Evolutionary conservation across 805 yeast species (phyloP).

Genomic region (Jamesozyma piceae): DNA sequence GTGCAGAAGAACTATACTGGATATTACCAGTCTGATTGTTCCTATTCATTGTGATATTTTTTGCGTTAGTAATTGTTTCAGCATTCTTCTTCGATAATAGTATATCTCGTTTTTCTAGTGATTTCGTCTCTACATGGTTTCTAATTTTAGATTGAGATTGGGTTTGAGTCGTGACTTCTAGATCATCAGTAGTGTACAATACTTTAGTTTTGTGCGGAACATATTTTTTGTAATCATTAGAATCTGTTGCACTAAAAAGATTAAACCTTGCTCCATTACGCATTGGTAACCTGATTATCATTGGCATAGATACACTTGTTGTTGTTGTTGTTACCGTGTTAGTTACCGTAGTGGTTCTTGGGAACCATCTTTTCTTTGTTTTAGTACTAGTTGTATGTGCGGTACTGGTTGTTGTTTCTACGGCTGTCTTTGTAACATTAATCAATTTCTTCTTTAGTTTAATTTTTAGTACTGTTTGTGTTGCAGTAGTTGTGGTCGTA

Average conservation of each 20-base stretch:
- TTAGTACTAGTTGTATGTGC: conserved; percentile 16
- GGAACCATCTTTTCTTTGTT: conserved; percentile 8
- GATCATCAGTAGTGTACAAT: not conserved
- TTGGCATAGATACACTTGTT: conserved; percentile 2
- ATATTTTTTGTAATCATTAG: not conserved
- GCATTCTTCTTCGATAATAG: not conserved
- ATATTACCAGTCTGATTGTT: not conserved
- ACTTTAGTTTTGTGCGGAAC: not conserved
- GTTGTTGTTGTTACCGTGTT: conserved; percentile 4
- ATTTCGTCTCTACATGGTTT: no score
- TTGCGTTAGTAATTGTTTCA: not conserved
- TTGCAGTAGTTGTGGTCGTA: conserved; percentile 16
- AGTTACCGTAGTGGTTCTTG: conserved; percentile 5
- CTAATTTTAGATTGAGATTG: no score
- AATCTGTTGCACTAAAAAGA: conserved; percentile 24
- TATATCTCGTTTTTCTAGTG: not conserved
- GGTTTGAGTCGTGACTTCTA: not conserved
- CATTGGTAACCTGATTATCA: not conserved
- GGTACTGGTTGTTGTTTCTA: conserved; percentile 15
- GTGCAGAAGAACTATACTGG: conserved; percentile 5
- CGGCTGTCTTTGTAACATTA: not conserved
- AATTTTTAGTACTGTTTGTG: conserved; percentile 5
- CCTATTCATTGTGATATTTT: not conserved
- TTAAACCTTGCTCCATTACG: conserved; percentile 36
- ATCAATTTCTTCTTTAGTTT: conserved; percentile 10